These are phyloP conservation scores for Melanogaster broomeanus DNA, from an alignment of 768 basidiomycete species.

Conservation along the genomic window DNA sequence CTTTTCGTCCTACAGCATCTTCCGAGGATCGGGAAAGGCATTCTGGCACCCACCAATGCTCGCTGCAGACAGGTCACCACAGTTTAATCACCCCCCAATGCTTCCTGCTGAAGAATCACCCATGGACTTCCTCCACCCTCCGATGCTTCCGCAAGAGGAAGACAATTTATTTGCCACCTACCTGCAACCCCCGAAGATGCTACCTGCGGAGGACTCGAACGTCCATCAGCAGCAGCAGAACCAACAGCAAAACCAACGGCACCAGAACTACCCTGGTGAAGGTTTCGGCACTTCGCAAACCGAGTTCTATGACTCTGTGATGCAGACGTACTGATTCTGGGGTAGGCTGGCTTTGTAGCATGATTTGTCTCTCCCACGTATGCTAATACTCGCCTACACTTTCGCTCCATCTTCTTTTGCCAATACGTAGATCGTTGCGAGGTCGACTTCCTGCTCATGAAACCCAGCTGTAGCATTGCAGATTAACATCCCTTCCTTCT, in stretches of 20 bases:
- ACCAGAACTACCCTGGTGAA: constrained; percentile 27
- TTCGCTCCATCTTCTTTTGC: neutral
- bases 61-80: constrained; percentile 58
- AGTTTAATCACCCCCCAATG: constrained; percentile 73
- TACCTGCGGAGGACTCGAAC: constrained; percentile 39
- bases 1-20: no score
- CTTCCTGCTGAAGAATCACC: constrained; percentile 61
- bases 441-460: no score
- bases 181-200: constrained; percentile 57
- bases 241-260: constrained; percentile 22
- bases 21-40: no score
- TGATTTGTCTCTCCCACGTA: neutral
- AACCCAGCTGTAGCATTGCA: neutral
- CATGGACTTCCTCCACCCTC: constrained; percentile 69
- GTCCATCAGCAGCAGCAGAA: constrained; percentile 20
- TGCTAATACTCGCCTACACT: neutral
- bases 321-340: constrained; percentile 38
- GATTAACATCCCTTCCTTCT: neutral
- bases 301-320: constrained; percentile 38
- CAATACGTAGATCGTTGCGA: neutral
- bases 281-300: no score
- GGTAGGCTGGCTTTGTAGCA: constrained; percentile 1
- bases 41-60: no score
- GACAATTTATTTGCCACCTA: constrained; percentile 58
- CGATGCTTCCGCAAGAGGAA: constrained; percentile 63